Evolutionary conservation across 2,329 filamentous ascomycete genomes (phyloP).

Genomic region (Aspergillus tamarii): DNA sequence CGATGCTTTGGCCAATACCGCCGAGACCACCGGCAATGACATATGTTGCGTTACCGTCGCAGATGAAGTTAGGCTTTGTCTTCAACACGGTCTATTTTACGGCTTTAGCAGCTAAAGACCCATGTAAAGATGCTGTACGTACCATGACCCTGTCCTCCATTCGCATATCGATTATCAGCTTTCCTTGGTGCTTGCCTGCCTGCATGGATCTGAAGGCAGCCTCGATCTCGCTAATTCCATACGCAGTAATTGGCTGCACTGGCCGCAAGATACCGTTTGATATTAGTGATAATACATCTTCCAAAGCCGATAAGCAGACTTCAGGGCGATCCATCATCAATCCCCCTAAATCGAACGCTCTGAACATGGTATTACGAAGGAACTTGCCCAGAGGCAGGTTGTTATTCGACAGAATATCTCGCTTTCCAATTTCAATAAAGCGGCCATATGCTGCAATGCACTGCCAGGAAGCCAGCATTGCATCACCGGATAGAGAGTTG

Average conservation of each 20-base stretch:
- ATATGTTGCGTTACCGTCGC: constrained; percentile 27
- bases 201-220: too few relatives aligned
- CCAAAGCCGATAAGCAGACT: constrained; percentile 2
- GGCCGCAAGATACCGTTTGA: constrained; percentile 27
- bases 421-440: constrained; percentile 23
- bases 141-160: too few relatives aligned
- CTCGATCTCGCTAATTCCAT: not conserved
- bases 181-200: too few relatives aligned
- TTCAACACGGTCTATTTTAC: constrained; percentile 11
- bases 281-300: constrained; percentile 3
- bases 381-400: constrained; percentile 18
- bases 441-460: constrained; percentile 30
- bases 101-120: not conserved
- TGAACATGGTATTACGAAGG: constrained; percentile 13
- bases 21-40: constrained; percentile 39
- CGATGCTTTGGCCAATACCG: constrained; percentile 35
- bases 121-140: too few relatives aligned
- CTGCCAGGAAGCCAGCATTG: constrained; percentile 32
- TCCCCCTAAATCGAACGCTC: constrained; percentile 8
- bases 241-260: constrained; percentile 24
- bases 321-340: constrained; percentile 11
- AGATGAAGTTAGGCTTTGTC: constrained; percentile 1
- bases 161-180: too few relatives aligned
- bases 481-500: constrained; percentile 31
- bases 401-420: constrained; percentile 10